Conservation (phyloP, 1,284 basidiomycete species). For the Stygiomarasmius scandens region DNA sequence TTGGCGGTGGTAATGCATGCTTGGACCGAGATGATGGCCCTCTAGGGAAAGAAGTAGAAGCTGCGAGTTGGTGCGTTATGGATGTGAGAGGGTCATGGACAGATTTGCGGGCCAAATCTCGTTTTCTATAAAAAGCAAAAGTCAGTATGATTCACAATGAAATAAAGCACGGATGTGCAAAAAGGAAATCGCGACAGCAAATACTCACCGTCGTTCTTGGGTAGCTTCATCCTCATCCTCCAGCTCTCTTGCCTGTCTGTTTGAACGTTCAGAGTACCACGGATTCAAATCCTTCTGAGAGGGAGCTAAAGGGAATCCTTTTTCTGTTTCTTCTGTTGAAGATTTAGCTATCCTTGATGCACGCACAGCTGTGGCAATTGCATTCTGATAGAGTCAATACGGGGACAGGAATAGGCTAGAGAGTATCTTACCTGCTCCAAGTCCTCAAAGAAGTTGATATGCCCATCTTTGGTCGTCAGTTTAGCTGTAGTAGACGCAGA, state of each 20-base stretch:
- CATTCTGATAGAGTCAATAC: constrained; percentile 32
- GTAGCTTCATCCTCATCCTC: constrained; percentile 29
- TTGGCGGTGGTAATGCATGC: constrained; percentile 22
- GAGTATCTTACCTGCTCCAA: constrained; percentile 55
- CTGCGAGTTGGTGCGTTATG: constrained; percentile 66
- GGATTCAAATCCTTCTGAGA: constrained; percentile 74
- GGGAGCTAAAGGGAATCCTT: constrained; percentile 72
- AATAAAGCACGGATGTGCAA: background rate
- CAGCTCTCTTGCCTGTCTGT: constrained; percentile 17
- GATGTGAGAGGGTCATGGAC: constrained; percentile 72
- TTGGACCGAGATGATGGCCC: constrained; percentile 24
- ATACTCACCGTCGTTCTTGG: constrained; percentile 35
- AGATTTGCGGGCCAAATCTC: constrained; percentile 65
- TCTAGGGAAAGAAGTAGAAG: constrained; percentile 34
- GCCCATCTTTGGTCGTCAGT: constrained; percentile 40
- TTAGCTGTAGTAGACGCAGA: background rate
- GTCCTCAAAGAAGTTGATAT: constrained; percentile 82
- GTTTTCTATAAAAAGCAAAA: constrained; percentile 43
- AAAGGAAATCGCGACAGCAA: constrained; percentile 9
- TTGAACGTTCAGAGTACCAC: constrained; percentile 62
- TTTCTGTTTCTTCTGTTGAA: constrained; percentile 59
- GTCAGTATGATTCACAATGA: no score
- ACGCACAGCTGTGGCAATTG: constrained; percentile 47
- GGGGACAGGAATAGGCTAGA: background rate
- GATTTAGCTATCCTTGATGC: constrained; percentile 35